These are phyloP conservation scores for Abortiporus biennis DNA, from an alignment of 1,284 basidiomycete species.

Conservation along the genomic window DNA sequence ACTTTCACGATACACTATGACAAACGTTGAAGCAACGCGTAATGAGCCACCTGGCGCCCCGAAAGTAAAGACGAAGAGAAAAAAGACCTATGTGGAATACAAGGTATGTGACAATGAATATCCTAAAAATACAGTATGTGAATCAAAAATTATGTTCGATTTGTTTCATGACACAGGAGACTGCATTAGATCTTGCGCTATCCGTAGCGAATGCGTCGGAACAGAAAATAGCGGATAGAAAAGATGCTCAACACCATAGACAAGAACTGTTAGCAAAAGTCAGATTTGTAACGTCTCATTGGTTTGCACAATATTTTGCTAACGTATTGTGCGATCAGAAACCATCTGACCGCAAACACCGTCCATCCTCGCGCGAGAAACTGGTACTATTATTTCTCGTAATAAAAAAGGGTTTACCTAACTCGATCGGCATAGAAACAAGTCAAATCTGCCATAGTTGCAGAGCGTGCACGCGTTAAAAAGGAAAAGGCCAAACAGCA, in stretches of 20 bases:
- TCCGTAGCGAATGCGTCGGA: too few species aligned
- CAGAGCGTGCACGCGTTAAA: conserved; percentile 21
- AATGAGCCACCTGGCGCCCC: not conserved
- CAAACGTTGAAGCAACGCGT: not conserved
- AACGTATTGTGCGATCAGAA: too few species aligned
- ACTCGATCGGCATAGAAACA: too few species aligned
- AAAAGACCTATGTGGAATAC: conserved; percentile 17
- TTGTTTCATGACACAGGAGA: not conserved
- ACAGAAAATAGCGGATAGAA: too few species aligned
- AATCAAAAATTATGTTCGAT: not conserved
- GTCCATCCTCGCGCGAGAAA: too few species aligned
- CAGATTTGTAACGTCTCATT: too few species aligned
- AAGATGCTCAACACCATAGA: too few species aligned
- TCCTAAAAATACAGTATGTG: conserved; percentile 17
- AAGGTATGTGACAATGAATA: conserved; percentile 12
- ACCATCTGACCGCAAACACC: too few species aligned
- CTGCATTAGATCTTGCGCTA: not conserved
- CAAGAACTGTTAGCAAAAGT: too few species aligned
- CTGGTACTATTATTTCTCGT: too few species aligned
- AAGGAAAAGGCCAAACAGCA: conserved; percentile 22
- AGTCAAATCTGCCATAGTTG: conserved; percentile 20
- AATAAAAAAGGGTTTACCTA: too few species aligned
- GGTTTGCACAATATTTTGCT: too few species aligned
- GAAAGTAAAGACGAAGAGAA: conserved; percentile 12
- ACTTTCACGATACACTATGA: not conserved